phyloP scores from a whole-genome alignment of 805 yeast genomes.

The Jamesozyma rosinii region DNA sequence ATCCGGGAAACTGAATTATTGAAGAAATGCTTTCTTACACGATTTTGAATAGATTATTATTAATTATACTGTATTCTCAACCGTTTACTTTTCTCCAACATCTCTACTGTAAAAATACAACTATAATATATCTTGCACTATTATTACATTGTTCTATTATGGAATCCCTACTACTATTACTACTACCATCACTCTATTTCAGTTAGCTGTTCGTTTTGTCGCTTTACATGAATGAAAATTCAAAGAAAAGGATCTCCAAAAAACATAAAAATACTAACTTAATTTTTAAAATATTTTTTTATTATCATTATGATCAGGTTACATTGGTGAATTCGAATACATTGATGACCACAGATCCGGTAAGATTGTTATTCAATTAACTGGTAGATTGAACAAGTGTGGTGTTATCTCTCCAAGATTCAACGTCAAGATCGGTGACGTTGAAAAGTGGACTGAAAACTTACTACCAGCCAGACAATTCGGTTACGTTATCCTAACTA shows the following conservation, averaged over 20 bases:
- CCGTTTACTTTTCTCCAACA: constrained; percentile 69
- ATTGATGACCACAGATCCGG: constrained; percentile 99
- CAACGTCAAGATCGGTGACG: constrained; percentile 88
- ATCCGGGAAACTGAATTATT: constrained; percentile 66
- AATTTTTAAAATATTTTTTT: no score
- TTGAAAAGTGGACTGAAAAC: constrained; percentile 97
- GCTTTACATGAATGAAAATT: no score
- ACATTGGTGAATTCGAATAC: constrained; percentile 97
- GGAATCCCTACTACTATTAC: background rate
- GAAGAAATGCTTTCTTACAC: constrained; percentile 62
- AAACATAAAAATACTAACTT: no score
- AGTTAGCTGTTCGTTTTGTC: background rate
- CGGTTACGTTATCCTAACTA: constrained; percentile 94
- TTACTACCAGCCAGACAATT: constrained; percentile 98
- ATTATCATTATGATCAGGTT: constrained; percentile 32
- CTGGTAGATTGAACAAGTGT: constrained; percentile 97
- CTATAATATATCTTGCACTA: background rate
- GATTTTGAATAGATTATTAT: constrained; percentile 31
- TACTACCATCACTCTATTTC: background rate
- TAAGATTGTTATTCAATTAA: constrained; percentile 89
- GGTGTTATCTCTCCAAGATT: constrained; percentile 99
- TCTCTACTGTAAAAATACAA: constrained; percentile 7
- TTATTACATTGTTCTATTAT: background rate
- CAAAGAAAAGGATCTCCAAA: no score
- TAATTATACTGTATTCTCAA: constrained; percentile 22